Percentiles rank a stretch among this genome's conserved stretches.
These are phyloP conservation scores for Boletus subparvulus DNA, from an alignment of 768 basidiomycete species.

Conservation along the genomic window DNA sequence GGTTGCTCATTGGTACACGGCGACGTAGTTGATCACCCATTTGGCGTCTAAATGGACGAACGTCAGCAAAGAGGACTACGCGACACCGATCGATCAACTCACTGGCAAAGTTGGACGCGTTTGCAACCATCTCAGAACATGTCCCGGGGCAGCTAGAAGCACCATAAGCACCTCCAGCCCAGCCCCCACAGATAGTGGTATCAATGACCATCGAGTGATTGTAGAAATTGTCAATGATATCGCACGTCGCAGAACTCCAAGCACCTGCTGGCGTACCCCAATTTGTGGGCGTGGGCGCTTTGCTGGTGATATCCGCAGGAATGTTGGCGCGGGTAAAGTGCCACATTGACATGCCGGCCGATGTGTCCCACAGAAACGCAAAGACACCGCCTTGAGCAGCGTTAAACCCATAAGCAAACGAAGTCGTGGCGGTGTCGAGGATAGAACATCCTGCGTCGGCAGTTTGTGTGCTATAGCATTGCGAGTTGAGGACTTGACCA, in stretches of 20 bases:
- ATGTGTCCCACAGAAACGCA: conserved; percentile 51
- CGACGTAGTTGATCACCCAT: conserved; percentile 57
- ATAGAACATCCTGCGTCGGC: conserved; percentile 53
- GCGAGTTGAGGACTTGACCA: conserved; percentile 20
- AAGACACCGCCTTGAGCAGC: conserved; percentile 50
- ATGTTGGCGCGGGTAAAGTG: conserved; percentile 50
- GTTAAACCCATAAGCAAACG: conserved; percentile 43
- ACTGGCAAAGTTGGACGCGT: conserved; percentile 56
- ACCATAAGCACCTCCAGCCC: conserved; percentile 24
- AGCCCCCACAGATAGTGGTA: conserved; percentile 33
- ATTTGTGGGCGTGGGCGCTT: conserved; percentile 41
- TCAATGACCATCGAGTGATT: conserved; percentile 48
- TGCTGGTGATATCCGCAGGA: conserved; percentile 46
- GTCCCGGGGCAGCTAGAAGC: conserved; percentile 40
- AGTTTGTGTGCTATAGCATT: conserved; percentile 41
- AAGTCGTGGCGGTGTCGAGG: conserved; percentile 33
- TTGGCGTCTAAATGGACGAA: conserved; percentile 41
- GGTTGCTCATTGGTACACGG: conserved; percentile 44
- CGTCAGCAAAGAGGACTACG: not conserved
- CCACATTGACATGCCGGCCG: conserved; percentile 53
- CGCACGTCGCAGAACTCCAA: conserved; percentile 49
- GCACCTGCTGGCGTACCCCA: conserved; percentile 56
- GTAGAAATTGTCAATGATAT: conserved; percentile 49
- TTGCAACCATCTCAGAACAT: conserved; percentile 46
- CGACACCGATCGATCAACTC: conserved; percentile 12